Evolutionary conservation across 306 rosid species (phyloP).

Genomic region (Rubus idaeus): DNA sequence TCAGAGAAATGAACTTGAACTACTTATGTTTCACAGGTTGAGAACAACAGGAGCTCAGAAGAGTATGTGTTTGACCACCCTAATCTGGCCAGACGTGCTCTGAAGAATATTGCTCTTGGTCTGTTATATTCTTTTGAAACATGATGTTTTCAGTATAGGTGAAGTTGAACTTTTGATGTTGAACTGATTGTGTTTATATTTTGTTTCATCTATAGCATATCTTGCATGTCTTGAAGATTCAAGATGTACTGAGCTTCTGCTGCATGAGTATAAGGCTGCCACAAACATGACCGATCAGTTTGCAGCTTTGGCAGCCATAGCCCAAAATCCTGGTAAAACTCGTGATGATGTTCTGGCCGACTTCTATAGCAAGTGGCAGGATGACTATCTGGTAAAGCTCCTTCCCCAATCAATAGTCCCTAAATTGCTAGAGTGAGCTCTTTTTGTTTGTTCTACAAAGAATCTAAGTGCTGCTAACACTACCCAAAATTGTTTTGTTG

Average conservation of each 20-base stretch:
- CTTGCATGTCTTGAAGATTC: conserved; percentile 72
- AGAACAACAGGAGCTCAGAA: conserved; percentile 68
- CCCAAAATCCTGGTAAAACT: conserved; percentile 81
- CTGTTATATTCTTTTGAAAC: conserved; percentile 22
- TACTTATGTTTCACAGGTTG: conserved; percentile 51
- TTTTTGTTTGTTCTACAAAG: neutral
- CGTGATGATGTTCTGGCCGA: conserved; percentile 85
- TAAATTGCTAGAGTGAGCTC: conserved; percentile 19
- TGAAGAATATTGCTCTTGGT: conserved; percentile 92
- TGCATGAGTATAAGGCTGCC: conserved; percentile 72
- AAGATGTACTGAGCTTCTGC: conserved; percentile 45
- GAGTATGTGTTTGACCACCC: conserved; percentile 69
- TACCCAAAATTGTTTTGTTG: neutral
- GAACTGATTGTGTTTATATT: conserved; percentile 15
- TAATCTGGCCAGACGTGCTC: conserved; percentile 86
- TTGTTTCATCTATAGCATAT: conserved; percentile 59
- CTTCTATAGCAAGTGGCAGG: conserved; percentile 87
- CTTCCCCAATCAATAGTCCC: conserved; percentile 13
- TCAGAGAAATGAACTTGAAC: conserved; percentile 2
- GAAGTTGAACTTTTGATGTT: conserved; percentile 16
- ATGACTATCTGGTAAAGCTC: conserved; percentile 72
- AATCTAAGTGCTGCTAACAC: neutral
- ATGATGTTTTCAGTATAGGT: conserved; percentile 12
- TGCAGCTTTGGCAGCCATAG: conserved; percentile 87
- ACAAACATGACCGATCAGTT: conserved; percentile 98